Base-by-base conservation (phyloP, 148 eudicot species). In the Fallopia convolvulus region DNA sequence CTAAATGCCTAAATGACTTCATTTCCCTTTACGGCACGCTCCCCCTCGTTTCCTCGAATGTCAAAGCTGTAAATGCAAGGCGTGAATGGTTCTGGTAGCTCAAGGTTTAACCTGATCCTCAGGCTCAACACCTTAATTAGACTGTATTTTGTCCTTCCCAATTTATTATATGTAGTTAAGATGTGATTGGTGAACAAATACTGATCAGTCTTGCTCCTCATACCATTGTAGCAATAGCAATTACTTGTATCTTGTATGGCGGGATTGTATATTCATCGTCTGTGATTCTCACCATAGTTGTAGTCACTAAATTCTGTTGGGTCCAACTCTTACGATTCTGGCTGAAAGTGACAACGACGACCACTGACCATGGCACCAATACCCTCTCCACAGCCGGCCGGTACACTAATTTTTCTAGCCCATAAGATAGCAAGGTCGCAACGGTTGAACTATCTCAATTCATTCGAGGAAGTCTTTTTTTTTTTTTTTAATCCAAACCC, bases 71-170 rank as follows among this genome's bases (percentile, higher is more conserved):
- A 58, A 90, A 88, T 72, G 80, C 89, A 40, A 81, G 83, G 47
- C 77, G 78, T 2, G 89, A 83, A 61, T 90, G 90, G 92, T 90
- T 89, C 81, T 89, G 92, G 94, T 90, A 84, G 61, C 10, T 55
- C 61, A 55, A 6, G 2, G 61, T 21, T n/a, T n/a, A 55, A 7
- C 26, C 10, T 55, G 61, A 10, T 3, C n/a, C 61, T 55, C n/a
- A 55, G 61, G 23, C 2, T 55, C 61, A 20, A 20, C 61, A 55
- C 26, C 61, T 55, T 55, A 55, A 55, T 7, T 3, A 55, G 61
- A 55, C n/a, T 14, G 58, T 52, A 6, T n/a, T n/a, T n/a, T n/a
- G 6, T 5, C 61, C 61, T 55, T 18, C 9, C 26, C 61, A 55
- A 55, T 55, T 55, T 18, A 20, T 5, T 55, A n/a, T 55, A 20